Conservation (phyloP, 371 early-diverging fungal species). For the Mucor lusitanicus region DNA sequence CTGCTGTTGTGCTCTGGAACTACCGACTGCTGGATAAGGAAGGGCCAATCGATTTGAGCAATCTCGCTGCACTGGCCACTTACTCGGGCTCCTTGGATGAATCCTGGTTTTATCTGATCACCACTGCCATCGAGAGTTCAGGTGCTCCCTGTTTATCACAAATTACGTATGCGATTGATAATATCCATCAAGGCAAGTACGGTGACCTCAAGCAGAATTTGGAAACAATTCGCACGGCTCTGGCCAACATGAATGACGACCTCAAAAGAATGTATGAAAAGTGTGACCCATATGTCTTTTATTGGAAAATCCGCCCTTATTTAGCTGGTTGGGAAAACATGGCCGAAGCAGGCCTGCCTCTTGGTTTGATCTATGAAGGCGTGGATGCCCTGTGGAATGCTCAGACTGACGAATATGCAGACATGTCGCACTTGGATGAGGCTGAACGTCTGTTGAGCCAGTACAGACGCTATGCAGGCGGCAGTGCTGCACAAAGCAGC, state of each 20-base stretch:
- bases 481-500: slow-evolving; percentile 94
- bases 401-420: slow-evolving; percentile 56
- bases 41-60: slow-evolving; percentile 75
- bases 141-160: slow-evolving; percentile 80
- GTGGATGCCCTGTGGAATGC: slow-evolving; percentile 61
- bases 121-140: slow-evolving; percentile 86
- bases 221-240: slow-evolving; percentile 51
- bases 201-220: slow-evolving; percentile 54
- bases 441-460: slow-evolving; percentile 55
- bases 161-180: slow-evolving; percentile 60
- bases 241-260: slow-evolving; percentile 63
- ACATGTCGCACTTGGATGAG: slow-evolving; percentile 58
- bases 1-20: slow-evolving; percentile 90
- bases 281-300: slow-evolving; percentile 95
- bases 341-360: slow-evolving; percentile 81
- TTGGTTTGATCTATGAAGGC: slow-evolving; percentile 91
- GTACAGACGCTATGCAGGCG: slow-evolving; percentile 87
- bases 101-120: slow-evolving; percentile 95
- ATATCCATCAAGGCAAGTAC: slow-evolving; percentile 58
- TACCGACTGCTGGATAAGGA: slow-evolving; percentile 76
- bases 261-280: slow-evolving; percentile 90
- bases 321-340: slow-evolving; percentile 94
- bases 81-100: slow-evolving; percentile 92
- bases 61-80: slow-evolving; percentile 80
- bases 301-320: slow-evolving; percentile 91